Evolutionary conservation across 225 moss, liverwort and hornwort species (phyloP).

Genomic region (Takakia lepidozioides): DNA sequence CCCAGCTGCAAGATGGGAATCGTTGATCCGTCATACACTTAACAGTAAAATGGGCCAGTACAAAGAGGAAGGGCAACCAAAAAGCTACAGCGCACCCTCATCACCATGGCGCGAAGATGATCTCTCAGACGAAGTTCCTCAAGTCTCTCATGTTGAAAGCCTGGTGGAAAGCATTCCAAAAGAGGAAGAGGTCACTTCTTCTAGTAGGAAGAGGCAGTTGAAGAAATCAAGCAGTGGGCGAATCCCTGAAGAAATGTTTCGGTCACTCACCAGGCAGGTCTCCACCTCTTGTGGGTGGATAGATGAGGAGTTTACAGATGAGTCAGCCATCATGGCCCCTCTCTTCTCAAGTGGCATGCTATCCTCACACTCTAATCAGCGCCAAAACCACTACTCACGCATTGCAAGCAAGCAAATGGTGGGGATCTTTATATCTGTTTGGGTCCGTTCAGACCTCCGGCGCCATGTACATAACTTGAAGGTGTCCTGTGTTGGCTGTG

Average conservation of each 20-base stretch:
- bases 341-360: slow-evolving; percentile 2
- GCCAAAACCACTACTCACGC: slow-evolving; percentile 46
- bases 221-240: too few species aligned
- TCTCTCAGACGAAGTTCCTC: slow-evolving; percentile 15
- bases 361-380: background rate
- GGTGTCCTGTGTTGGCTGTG: slow-evolving; percentile 64
- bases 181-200: background rate
- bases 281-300: slow-evolving; percentile 32
- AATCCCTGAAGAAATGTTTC: too few species aligned
- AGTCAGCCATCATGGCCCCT: slow-evolving; percentile 15
- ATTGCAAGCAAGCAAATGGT: slow-evolving; percentile 99
- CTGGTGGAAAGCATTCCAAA: slow-evolving; percentile 18
- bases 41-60: slow-evolving; percentile 25
- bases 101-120: slow-evolving; percentile 37
- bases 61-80: slow-evolving; percentile 16
- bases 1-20: slow-evolving; percentile 82
- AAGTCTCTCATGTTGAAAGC: slow-evolving; percentile 37
- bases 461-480: slow-evolving; percentile 48
- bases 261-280: too few species aligned
- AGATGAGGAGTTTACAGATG: slow-evolving; percentile 21
- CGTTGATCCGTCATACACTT: slow-evolving; percentile 65
- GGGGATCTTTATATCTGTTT: slow-evolving; percentile 79
- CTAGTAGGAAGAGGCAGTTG: too few species aligned
- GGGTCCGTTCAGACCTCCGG: slow-evolving; percentile 75
- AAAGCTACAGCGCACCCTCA: slow-evolving; percentile 59